phyloP scores from a whole-genome alignment of 768 basidiomycete genomes.

The Podaxis pistillaris region DNA sequence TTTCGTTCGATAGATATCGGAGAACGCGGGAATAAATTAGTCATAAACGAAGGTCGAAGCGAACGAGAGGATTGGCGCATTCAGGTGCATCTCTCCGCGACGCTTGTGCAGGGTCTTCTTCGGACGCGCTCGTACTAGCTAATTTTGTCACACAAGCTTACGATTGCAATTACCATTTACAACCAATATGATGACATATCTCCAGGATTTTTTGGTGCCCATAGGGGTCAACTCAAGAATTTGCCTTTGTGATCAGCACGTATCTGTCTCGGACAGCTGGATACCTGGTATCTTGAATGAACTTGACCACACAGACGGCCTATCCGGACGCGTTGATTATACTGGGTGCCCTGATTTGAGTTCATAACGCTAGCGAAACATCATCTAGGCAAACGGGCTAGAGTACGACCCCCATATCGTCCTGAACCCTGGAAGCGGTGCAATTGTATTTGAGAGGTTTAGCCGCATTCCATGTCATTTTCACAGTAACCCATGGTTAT shows the following conservation, averaged over 20 bases:
- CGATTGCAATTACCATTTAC: not conserved
- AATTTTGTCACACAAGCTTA: not conserved
- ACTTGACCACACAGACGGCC: not conserved
- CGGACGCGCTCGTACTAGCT: conserved; percentile 8
- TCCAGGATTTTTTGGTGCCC: not conserved
- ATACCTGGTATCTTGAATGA: not conserved
- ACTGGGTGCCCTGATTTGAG: not conserved
- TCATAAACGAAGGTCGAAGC: not conserved
- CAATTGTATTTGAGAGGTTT: not conserved
- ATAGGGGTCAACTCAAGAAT: not conserved
- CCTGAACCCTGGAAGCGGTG: conserved; percentile 5
- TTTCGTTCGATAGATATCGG: not conserved
- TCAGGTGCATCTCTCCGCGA: not conserved
- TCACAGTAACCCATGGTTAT: not conserved
- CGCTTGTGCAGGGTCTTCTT: not conserved
- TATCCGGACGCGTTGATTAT: not conserved
- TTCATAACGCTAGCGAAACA: not conserved
- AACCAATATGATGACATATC: not conserved
- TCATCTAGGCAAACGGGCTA: not conserved
- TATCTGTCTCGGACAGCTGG: not conserved
- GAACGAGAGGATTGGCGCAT: not conserved
- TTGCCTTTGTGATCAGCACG: not conserved
- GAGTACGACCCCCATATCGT: not conserved
- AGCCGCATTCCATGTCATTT: conserved; percentile 8
- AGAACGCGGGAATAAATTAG: conserved; percentile 10